Base-by-base conservation (phyloP, 768 basidiomycete genomes). In the Trametes cingulata region DNA sequence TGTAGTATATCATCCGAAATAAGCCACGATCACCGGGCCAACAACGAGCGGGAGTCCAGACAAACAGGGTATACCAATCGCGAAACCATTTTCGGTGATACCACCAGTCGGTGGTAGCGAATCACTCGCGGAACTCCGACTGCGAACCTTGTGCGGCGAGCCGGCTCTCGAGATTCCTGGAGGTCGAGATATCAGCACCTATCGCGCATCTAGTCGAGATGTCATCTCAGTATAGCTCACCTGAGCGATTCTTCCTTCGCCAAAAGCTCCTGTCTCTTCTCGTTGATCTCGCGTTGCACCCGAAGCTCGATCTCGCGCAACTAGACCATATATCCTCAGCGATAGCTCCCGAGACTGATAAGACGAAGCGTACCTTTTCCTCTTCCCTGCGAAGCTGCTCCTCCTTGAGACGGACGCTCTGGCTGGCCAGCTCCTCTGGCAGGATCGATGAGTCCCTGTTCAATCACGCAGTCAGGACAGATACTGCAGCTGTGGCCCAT, bases 301-400 rank as follows among this genome's bases (percentile, higher is more conserved):
- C 94, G 95, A 75, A 98, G 84, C 75, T 99, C 97, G 74, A 98
- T 91, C 78, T 99, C 97, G 63, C 96, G 93, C 65, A 99, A 82
- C 88, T 93, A 56, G 25, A 37, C 52, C 36, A 12, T 0, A 0
- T 6, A 27, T 25, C n/a, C 47, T 36, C 24, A 52, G 35, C n/a
- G 7, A 17, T 10, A 14, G 3, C 29, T 13, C 6, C 40, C 29
- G 37, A 55, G 25, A 20, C 29, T 9, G 9, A 19, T 14, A 50
- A 29, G 62, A 19, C n/a, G 3, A 24, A 48, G 55, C 58, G 58
- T 73, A 91, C 89, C 82, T 96, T 96, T 80, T 97, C 94, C 78
- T 97, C 95, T 74, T 99, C 97, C 61, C 91, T 80, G 67, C 95
- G 88, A 59, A 99, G 87, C 73, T 98, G 97, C 73, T 99, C 97